Evolutionary conservation across 345 rosid species (phyloP).

Genomic region (Clausena lansium): DNA sequence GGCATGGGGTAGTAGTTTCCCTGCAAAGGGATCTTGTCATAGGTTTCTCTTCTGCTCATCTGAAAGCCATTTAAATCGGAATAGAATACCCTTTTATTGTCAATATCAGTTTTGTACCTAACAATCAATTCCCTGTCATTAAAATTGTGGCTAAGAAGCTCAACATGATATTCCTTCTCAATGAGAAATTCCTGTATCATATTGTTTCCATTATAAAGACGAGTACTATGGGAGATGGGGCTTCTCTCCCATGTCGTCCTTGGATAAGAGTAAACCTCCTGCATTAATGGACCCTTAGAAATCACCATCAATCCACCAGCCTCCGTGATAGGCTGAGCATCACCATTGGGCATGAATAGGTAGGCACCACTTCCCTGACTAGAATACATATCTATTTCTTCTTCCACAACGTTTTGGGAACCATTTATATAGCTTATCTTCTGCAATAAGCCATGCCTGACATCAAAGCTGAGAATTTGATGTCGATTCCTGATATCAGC

Average conservation of each 20-base stretch:
- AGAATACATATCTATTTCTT: conserved; percentile 77
- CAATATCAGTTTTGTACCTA: conserved; percentile 72
- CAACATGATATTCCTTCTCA: conserved; percentile 96
- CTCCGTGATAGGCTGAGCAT: conserved; percentile 61
- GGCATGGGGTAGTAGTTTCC: conserved; percentile 99
- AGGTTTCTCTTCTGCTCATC: conserved; percentile 95
- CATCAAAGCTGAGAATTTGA: conserved; percentile 70
- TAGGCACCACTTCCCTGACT: conserved; percentile 90
- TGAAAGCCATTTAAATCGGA: conserved; percentile 98
- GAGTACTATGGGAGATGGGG: conserved; percentile 80
- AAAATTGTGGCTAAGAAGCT: conserved; percentile 65
- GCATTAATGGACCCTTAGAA: conserved; percentile 76
- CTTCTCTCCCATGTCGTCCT: conserved; percentile 61
- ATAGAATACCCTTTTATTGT: conserved; percentile 64
- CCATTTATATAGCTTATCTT: conserved; percentile 54
- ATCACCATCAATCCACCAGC: conserved; percentile 61
- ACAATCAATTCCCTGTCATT: conserved; percentile 82
- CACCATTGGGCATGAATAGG: conserved; percentile 78
- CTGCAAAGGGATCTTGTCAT: conserved; percentile 92
- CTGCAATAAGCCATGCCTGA: conserved; percentile 63
- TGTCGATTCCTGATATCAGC: conserved; percentile 63
- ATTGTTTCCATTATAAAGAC: conserved; percentile 62
- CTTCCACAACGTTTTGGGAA: conserved; percentile 46
- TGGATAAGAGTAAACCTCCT: conserved; percentile 83
- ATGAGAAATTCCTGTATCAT: conserved; percentile 53